These are phyloP conservation scores for Apophysomyces trapeziformis DNA, from an alignment of 371 early-diverging fungal species.

Conservation along the genomic window DNA sequence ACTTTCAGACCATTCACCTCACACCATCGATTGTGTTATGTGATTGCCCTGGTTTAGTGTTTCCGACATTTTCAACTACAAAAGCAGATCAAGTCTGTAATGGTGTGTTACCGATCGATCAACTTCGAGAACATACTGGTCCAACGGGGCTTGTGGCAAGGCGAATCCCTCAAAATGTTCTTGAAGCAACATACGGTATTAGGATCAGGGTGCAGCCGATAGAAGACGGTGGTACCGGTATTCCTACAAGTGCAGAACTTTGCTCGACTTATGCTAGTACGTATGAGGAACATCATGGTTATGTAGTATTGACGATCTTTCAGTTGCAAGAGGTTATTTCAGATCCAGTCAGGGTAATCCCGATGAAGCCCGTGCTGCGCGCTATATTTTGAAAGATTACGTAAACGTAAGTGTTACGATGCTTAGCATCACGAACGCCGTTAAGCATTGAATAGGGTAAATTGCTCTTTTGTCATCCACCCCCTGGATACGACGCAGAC, in stretches of 20 bases:
- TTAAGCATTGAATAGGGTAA: slow-evolving; percentile 63
- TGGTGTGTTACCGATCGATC: slow-evolving; percentile 99
- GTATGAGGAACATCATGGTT: slow-evolving; percentile 2
- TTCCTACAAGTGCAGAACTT: slow-evolving; percentile 84
- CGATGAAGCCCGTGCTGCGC: slow-evolving; percentile 96
- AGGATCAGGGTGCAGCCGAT: slow-evolving; percentile 73
- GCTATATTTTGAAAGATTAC: slow-evolving; percentile 96
- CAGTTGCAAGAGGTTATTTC: slow-evolving; percentile 89
- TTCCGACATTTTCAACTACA: slow-evolving; percentile 98
- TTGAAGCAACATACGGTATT: slow-evolving; percentile 95
- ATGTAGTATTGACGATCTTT: not conserved
- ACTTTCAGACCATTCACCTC: slow-evolving; percentile 96
- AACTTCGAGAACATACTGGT: slow-evolving; percentile 94
- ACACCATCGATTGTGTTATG: slow-evolving; percentile 86
- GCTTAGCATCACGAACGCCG: not conserved
- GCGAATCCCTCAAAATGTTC: slow-evolving; percentile 86
- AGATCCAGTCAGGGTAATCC: slow-evolving; percentile 94
- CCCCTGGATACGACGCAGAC: slow-evolving; percentile 60
- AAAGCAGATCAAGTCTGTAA: slow-evolving; percentile 99
- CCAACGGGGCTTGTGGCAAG: slow-evolving; percentile 84
- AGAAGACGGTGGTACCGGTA: slow-evolving; percentile 83
- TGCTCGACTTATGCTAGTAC: slow-evolving; percentile 76
- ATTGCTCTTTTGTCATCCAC: slow-evolving; percentile 87
- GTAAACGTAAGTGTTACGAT: slow-evolving; percentile 64
- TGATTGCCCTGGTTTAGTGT: slow-evolving; percentile 99